These are phyloP conservation scores for Nissolia schottii DNA, from an alignment of 306 rosid species.

Conservation along the genomic window DNA sequence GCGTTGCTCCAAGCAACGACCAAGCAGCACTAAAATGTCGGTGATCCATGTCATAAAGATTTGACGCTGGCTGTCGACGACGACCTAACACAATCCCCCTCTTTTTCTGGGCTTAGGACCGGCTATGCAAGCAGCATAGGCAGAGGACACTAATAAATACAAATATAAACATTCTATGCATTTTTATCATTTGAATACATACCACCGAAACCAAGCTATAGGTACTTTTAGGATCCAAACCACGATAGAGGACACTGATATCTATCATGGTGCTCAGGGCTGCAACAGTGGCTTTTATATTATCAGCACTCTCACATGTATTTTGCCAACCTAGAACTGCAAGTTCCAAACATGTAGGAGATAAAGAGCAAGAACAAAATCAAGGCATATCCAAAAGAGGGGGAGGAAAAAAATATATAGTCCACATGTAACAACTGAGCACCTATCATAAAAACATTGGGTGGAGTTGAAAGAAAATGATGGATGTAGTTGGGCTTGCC, in stretches of 20 bases:
- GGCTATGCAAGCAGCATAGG: too few species aligned
- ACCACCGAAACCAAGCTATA: slow-evolving; percentile 95
- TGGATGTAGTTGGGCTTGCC: slow-evolving; percentile 87
- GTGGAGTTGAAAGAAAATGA: slow-evolving; percentile 82
- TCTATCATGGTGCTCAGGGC: slow-evolving; percentile 71
- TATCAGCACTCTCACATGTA: slow-evolving; percentile 76
- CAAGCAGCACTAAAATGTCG: too few species aligned
- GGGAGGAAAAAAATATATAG: not conserved
- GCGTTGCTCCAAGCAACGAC: too few species aligned
- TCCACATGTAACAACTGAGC: slow-evolving; percentile 17
- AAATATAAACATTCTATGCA: not conserved
- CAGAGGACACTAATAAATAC: not conserved
- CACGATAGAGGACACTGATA: slow-evolving; percentile 77
- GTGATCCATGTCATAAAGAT: too few species aligned
- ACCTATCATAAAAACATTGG: slow-evolving; percentile 92
- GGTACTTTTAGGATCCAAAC: slow-evolving; percentile 59
- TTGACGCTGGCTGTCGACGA: too few species aligned
- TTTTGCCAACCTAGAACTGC: slow-evolving; percentile 98
- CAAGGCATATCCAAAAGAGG: not conserved
- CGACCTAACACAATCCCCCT: too few species aligned
- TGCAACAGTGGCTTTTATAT: slow-evolving; percentile 66
- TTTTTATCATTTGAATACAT: slow-evolving; percentile 26
- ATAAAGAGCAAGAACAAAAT: not conserved
- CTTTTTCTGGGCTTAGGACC: too few species aligned
- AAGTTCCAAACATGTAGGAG: slow-evolving; percentile 26